Evolutionary conservation across 345 rosid genomes (phyloP), one percentile per base, ranked within the genome.

Genomic region (Moricandia arvensis): DNA sequence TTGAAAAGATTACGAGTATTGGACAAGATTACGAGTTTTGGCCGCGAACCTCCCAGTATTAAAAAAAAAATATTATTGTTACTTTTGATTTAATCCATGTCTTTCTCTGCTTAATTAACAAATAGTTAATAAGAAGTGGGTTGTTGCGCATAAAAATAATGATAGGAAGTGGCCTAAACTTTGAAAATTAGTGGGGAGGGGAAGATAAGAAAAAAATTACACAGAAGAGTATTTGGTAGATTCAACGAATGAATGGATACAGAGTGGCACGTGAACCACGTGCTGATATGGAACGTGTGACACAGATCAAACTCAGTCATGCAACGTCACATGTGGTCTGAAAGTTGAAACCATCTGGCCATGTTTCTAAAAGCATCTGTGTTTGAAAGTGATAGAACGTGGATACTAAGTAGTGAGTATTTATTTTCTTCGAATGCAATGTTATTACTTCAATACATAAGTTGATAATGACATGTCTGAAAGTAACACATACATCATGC

Each of bases 241-340:
- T 55, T 55, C 33, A 65, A 30, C 61, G 55, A 68, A 11, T 59
- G 73, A 65, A 72, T 54, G 63, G 26, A 33, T 33, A 64, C 58
- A 55, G 15, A 8, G 31, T 49, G 43, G 51, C 67, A 59, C 68
- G 68, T 34, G 74, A 69, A 38, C 71, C 75, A 71, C 76, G 75
- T 76, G 75, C 11, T 26, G 79, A 60, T 24, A 60, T 47, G 55
- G 55, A 75, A 75, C 31, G 69, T 68, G 79, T 51, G 74, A 69
- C 47, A 68, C 69, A 60, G 68, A 55, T 68, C 69, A 49, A 68
- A 74, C 64, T 61, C 63, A 61, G 74, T 61, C 71, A 76, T 54
- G 70, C 65, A 62, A 43, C 75, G 75, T 54, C 66, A 69, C 80
- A 70, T 77, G 80, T 65, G 63, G 76, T 65, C 71, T 57, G 55